phyloP scores from a whole-genome alignment of 805 yeast genomes.

The Groenewaldozyma tartarivorans region DNA sequence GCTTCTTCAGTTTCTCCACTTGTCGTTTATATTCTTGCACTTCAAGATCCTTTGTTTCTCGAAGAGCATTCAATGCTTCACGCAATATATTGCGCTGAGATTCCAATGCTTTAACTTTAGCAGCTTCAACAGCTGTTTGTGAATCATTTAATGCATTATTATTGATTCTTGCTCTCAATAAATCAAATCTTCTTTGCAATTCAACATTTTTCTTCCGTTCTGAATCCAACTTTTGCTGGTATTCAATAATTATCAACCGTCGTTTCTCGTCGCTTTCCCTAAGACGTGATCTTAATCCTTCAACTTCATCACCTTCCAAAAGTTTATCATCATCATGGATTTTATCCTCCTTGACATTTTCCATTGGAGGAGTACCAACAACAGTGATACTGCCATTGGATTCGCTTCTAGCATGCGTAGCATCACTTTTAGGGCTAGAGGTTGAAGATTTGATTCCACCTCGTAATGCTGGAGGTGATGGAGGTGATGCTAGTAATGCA shows the following conservation, averaged over 20 bases:
- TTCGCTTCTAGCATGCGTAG: background rate
- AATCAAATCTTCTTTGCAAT: conserved; percentile 12
- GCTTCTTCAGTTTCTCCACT: conserved; percentile 1
- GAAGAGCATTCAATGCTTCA: conserved; percentile 14
- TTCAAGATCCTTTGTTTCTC: conserved; percentile 18
- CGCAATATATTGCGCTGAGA: conserved; percentile 17
- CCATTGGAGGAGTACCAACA: background rate
- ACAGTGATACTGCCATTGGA: background rate
- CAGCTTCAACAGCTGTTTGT: background rate
- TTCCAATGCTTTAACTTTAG: conserved; percentile 14
- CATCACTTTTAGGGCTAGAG: background rate
- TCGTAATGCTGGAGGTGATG: too few relatives aligned
- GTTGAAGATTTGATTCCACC: too few relatives aligned
- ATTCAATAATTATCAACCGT: conserved; percentile 13
- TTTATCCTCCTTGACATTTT: background rate
- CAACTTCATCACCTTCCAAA: conserved; percentile 1
- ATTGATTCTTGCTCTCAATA: conserved; percentile 3
- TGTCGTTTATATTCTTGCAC: conserved; percentile 10
- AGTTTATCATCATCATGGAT: background rate
- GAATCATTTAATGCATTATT: background rate
- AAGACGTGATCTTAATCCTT: conserved; percentile 9
- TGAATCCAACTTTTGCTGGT: conserved; percentile 17
- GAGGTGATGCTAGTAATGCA: too few relatives aligned
- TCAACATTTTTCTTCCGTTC: conserved; percentile 14
- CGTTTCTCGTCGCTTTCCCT: conserved; percentile 16